Evolutionary conservation across 2,329 filamentous ascomycete genomes (phyloP), one percentile per base, ranked within the genome.

Genomic region (Cryoendolithus antarcticus): DNA sequence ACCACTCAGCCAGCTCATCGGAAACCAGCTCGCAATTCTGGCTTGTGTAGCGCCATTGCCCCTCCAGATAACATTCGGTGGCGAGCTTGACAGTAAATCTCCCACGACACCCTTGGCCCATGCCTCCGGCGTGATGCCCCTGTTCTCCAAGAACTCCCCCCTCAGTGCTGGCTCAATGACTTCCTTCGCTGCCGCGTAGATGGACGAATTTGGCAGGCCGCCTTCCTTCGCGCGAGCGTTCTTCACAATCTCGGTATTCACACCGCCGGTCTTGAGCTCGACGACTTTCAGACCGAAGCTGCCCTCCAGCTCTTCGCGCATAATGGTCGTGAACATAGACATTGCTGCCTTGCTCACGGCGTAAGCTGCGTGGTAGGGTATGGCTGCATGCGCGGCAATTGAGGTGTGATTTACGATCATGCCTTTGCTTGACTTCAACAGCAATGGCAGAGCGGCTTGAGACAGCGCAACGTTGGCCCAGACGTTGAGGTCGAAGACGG

Each of bases 331-430:
- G 11, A 52, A 44, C 29, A 37, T 34, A 1, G 39, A 28, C 37
- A 46, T 40, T 5, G 49, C 47, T 2, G 45, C 46, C 32, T 53
- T 50, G 6, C 54, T 58, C 9, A 50, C 54, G 34, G 44, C 51
- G 40, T 60, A 62, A 5, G 39, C 34, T 27, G 48, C 50, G 13
- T 59, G 54, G 35, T 50, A 62, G 2, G 62, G 60, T 10, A 56
- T 46, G 2, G 48, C 38, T 6, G 52, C 37, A 13, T 49, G 47
- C 10, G 48, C 48, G 2, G 47, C 49, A 6, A 62, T 38, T 6
- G 62, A 64, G 2, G 58, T 59, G 31, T 61, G 49, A 46, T 64
- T 64, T 9, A 61, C 54, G 37, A 66, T 49, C 24, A 58, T 48
- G 1, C 49, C 55, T 12, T 52, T 53, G 15, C 45, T 37, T 2